Percentiles rank a stretch among this genome's conserved stretches.
Conservation (phyloP, 148 eudicot species). For the Agrostemma githago region DNA sequence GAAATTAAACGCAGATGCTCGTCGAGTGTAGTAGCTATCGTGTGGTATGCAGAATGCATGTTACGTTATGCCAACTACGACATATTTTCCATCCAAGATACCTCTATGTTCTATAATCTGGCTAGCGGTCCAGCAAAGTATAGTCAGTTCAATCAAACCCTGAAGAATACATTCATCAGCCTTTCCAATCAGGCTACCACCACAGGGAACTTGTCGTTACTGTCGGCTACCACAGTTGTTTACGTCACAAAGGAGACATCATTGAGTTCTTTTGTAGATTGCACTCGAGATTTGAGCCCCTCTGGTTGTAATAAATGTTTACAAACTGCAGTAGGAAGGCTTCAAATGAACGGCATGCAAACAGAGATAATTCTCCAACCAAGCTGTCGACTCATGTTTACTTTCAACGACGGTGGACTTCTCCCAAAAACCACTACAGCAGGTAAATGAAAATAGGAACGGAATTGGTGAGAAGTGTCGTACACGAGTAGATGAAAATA, state of each 20-base stretch:
- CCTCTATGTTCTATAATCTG: neutral
- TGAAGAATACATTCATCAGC: neutral
- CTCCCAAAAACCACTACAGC: neutral
- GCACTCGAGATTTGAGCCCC: conserved; percentile 22
- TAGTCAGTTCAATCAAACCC: neutral
- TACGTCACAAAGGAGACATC: conserved; percentile 9
- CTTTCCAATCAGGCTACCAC: conserved; percentile 10
- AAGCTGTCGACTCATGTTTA: conserved; percentile 31
- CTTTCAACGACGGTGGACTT: conserved; percentile 10
- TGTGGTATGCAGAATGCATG: conserved; percentile 18
- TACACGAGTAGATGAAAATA: neutral
- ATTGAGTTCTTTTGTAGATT: conserved; percentile 21
- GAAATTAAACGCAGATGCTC: conserved; percentile 16
- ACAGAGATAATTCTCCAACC: conserved; percentile 24
- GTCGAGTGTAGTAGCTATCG: conserved; percentile 18
- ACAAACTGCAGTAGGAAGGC: conserved; percentile 19
- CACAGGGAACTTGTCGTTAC: conserved; percentile 15
- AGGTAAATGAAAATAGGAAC: neutral
- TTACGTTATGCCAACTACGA: conserved; percentile 21
- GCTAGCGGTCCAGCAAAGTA: neutral
- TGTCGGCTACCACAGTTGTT: conserved; percentile 20
- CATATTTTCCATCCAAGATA: conserved; percentile 18
- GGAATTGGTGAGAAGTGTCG: neutral
- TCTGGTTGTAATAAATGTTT: conserved; percentile 23
- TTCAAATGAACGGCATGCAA: conserved; percentile 12